These are phyloP conservation scores for Coemansia guatemalensis DNA, from an alignment of 192 early-diverging fungal species.

Conservation along the genomic window DNA sequence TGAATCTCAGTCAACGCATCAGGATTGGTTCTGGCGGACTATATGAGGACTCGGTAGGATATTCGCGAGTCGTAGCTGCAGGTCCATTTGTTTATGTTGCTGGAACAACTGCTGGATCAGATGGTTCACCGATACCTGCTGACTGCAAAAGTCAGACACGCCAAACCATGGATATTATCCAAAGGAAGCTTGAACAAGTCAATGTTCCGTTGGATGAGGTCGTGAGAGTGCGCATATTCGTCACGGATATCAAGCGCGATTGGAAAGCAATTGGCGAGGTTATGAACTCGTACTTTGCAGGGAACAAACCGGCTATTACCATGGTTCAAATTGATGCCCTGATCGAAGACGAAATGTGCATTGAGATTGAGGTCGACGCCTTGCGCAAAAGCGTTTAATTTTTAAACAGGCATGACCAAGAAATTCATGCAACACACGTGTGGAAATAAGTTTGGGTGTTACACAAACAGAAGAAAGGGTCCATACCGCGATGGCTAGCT, in stretches of 20 bases:
- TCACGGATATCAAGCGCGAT: slow-evolving; percentile 39
- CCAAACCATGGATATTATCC: slow-evolving; percentile 29
- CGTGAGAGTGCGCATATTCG: slow-evolving; percentile 43
- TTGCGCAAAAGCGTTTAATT: slow-evolving; percentile 8
- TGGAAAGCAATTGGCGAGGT: slow-evolving; percentile 36
- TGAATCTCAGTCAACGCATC: slow-evolving; percentile 1
- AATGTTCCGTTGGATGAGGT: slow-evolving; percentile 18
- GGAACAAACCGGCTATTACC: slow-evolving; percentile 37
- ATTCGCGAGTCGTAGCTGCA: slow-evolving; percentile 26
- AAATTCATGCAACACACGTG: background rate
- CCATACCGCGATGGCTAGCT: background rate
- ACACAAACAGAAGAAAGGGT: background rate
- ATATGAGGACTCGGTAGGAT: slow-evolving; percentile 30
- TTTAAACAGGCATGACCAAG: too few relatives aligned
- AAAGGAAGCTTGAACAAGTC: slow-evolving; percentile 12
- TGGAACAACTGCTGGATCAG: slow-evolving; percentile 25
- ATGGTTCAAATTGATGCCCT: slow-evolving; percentile 43
- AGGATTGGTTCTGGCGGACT: slow-evolving; percentile 26
- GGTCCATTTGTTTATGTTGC: slow-evolving; percentile 28
- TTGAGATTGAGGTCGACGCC: slow-evolving; percentile 53
- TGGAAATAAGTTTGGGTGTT: background rate
- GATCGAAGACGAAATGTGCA: slow-evolving; percentile 37
- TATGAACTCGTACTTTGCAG: slow-evolving; percentile 26
- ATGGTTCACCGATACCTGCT: slow-evolving; percentile 17
- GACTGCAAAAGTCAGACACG: slow-evolving; percentile 11